These are phyloP conservation scores for Dryas integrifolia DNA, from an alignment of 331 rosid genomes.

Conservation along the genomic window DNA sequence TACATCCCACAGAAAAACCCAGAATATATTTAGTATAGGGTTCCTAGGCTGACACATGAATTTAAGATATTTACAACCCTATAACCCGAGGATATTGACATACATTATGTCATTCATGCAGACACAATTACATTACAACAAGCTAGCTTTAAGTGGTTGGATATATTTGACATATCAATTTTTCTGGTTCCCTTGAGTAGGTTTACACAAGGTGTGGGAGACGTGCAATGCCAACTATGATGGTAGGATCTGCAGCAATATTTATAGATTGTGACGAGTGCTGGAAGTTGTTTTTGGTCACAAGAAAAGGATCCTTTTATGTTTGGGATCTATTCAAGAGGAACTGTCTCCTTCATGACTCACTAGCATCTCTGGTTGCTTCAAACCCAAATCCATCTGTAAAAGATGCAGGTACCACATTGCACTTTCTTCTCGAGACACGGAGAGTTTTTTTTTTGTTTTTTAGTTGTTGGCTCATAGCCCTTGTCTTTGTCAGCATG, in stretches of 20 bases:
- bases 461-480: neutral
- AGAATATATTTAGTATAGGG: neutral
- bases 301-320: conserved; percentile 77
- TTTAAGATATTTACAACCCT: neutral
- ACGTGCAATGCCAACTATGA: conserved; percentile 95
- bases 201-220: conserved; percentile 93
- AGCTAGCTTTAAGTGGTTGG: conserved; percentile 9
- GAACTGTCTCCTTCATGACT: conserved; percentile 78
- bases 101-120: neutral
- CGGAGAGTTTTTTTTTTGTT: conserved; percentile 13
- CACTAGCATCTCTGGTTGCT: conserved; percentile 69
- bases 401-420: conserved; percentile 67
- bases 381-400: conserved; percentile 51
- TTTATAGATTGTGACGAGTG: conserved; percentile 90
- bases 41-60: neutral
- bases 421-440: neutral
- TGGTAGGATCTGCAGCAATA: conserved; percentile 92
- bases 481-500: conserved; percentile 9
- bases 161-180: neutral
- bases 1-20: too few species aligned
- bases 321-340: conserved; percentile 81
- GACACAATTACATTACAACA: neutral
- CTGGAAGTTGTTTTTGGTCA: conserved; percentile 91
- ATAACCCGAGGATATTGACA: neutral
- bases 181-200: conserved; percentile 43